A percentile compares a stretch with the other conserved stretches of the same genome.
Conservation (phyloP, 1,139 yeast genomes). For the Kazachstania sp. region DNA sequence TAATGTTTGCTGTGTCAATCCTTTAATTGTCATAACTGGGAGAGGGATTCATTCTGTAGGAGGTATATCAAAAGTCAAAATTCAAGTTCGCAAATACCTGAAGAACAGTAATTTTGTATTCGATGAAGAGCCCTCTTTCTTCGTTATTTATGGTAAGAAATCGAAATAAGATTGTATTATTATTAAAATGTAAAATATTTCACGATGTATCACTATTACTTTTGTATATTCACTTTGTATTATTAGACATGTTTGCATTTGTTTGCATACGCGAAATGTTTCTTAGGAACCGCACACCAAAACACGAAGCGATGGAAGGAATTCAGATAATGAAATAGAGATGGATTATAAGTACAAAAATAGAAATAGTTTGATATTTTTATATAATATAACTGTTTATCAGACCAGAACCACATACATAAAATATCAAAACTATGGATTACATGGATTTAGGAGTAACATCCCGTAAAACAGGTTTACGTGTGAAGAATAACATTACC, state of each 20-base stretch:
- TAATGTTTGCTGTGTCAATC: slow-evolving; percentile 30
- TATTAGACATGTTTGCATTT: background rate
- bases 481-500: slow-evolving; percentile 41
- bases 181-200: too few species aligned
- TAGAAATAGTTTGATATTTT: too few species aligned
- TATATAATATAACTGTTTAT: background rate
- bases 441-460: slow-evolving; percentile 45
- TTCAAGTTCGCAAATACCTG: slow-evolving; percentile 35
- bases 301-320: too few species aligned
- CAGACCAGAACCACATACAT: background rate
- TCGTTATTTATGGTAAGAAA: slow-evolving; percentile 37
- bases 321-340: too few species aligned
- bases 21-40: slow-evolving; percentile 46
- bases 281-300: background rate
- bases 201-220: background rate
- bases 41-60: slow-evolving; percentile 54
- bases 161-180: background rate
- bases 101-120: slow-evolving; percentile 33
- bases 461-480: slow-evolving; percentile 55
- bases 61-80: slow-evolving; percentile 41
- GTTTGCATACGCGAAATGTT: background rate
- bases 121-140: slow-evolving; percentile 41
- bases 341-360: background rate
- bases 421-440: slow-evolving; percentile 31
- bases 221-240: background rate